phyloP scores from a whole-genome alignment of 2,329 filamentous ascomycete genomes.

The Aspergillus oerlinghausenensis region DNA sequence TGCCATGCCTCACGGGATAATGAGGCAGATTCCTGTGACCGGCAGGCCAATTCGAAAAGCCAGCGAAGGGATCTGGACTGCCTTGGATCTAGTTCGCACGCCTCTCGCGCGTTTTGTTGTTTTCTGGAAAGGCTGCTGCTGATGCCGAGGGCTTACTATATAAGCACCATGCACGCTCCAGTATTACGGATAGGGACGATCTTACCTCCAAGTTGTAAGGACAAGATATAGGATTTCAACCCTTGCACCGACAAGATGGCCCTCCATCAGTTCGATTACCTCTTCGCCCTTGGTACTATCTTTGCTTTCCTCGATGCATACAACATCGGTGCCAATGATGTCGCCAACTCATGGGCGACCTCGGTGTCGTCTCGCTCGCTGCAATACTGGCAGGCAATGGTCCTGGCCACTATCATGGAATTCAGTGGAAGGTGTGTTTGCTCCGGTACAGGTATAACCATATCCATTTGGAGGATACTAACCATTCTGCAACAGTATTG shows the following conservation, averaged over 20 bases:
- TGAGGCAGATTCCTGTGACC: neutral
- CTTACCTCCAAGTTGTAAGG: neutral
- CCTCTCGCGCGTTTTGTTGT: neutral
- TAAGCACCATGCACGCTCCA: neutral
- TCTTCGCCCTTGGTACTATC: constrained; percentile 17
- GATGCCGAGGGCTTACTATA: constrained; percentile 3
- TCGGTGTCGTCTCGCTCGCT: constrained; percentile 17
- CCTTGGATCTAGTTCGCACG: neutral
- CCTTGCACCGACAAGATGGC: constrained; percentile 2
- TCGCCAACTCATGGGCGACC: constrained; percentile 18
- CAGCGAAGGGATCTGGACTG: neutral
- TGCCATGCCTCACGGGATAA: neutral
- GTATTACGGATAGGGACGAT: neutral
- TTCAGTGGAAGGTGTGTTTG: constrained; percentile 11
- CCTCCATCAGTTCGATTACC: constrained; percentile 16
- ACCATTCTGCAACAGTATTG: constrained; percentile 8
- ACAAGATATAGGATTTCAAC: neutral
- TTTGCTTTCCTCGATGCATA: constrained; percentile 18
- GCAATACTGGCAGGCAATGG: constrained; percentile 17
- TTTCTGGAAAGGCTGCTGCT: neutral
- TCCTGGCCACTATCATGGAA: constrained; percentile 15
- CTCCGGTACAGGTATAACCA: too few species aligned
- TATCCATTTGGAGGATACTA: neutral
- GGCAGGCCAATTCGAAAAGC: neutral
- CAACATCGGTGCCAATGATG: constrained; percentile 19